phyloP scores from a whole-genome alignment of 768 basidiomycete species.

The Dacryopinax primogenitus region DNA sequence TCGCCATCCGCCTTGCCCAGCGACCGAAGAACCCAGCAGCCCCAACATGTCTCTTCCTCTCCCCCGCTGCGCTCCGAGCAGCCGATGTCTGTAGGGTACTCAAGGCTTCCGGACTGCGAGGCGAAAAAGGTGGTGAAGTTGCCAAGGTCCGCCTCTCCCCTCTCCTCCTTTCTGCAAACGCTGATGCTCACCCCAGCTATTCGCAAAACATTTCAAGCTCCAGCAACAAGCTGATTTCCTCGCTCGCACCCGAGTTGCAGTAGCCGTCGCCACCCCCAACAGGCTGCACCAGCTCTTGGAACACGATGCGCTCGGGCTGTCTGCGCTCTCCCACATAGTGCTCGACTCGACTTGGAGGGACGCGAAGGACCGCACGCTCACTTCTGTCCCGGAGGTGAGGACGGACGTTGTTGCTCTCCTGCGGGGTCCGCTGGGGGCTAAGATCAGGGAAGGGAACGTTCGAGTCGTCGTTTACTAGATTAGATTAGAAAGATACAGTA shows the following conservation, averaged over 20 bases:
- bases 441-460: conserved; percentile 50
- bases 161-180: neutral
- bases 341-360: conserved; percentile 65
- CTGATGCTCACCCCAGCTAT: conserved; percentile 35
- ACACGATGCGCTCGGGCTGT: conserved; percentile 54
- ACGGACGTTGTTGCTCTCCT: neutral
- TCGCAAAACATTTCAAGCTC: conserved; percentile 88
- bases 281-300: conserved; percentile 67
- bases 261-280: conserved; percentile 86
- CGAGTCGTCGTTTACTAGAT: conserved; percentile 66
- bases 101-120: conserved; percentile 52
- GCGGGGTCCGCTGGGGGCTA: conserved; percentile 10
- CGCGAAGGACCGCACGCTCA: conserved; percentile 55
- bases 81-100: conserved; percentile 69
- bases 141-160: conserved; percentile 42
- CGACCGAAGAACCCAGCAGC: conserved; percentile 65
- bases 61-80: conserved; percentile 85
- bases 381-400: conserved; percentile 71
- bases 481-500: neutral
- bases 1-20: conserved; percentile 60
- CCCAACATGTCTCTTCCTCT: conserved; percentile 73
- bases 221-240: conserved; percentile 77
- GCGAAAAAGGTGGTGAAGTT: conserved; percentile 79
- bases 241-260: conserved; percentile 68
- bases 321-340: conserved; percentile 72